Evolutionary conservation across 2,329 filamentous ascomycete genomes (phyloP).

Genomic region (Xylaria arbuscula): DNA sequence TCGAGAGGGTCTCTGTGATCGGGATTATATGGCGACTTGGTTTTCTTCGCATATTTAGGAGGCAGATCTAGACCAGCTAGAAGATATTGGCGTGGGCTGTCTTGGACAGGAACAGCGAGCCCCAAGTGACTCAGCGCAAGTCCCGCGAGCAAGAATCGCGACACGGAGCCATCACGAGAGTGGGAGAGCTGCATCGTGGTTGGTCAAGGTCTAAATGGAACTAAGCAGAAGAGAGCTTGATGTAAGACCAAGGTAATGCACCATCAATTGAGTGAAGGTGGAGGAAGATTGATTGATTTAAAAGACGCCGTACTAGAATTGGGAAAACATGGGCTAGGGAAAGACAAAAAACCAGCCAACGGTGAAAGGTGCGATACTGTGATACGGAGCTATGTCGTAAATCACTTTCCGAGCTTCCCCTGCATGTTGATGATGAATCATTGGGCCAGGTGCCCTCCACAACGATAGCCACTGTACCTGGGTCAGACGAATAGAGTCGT

Average conservation of each 20-base stretch:
- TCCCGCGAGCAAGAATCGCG: slow-evolving; percentile 42
- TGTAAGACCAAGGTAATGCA: background rate
- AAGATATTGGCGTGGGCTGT: slow-evolving; percentile 67
- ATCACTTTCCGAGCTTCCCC: slow-evolving; percentile 32
- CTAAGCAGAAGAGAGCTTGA: background rate
- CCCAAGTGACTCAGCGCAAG: slow-evolving; percentile 44
- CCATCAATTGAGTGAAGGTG: slow-evolving; percentile 13
- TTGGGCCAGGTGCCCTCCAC: slow-evolving; percentile 6
- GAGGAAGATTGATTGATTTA: slow-evolving; percentile 20
- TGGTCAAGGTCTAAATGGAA: slow-evolving; percentile 13
- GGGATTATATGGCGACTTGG: slow-evolving; percentile 67
- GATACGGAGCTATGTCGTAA: slow-evolving; percentile 30
- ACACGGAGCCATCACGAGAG: slow-evolving; percentile 36
- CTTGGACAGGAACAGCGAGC: slow-evolving; percentile 52
- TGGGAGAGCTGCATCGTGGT: slow-evolving; percentile 31
- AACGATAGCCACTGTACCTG: background rate
- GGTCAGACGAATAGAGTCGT: background rate
- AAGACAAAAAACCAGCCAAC: background rate
- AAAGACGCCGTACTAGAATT: slow-evolving; percentile 11
- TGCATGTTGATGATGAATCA: slow-evolving; percentile 28
- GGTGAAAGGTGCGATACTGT: slow-evolving; percentile 16
- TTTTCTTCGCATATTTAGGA: slow-evolving; percentile 55
- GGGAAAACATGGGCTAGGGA: background rate
- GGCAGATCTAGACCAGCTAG: slow-evolving; percentile 61
- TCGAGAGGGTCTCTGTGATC: slow-evolving; percentile 71